Percentiles rank a stretch among this genome's conserved stretches.
phyloP scores from a whole-genome alignment of 257 asterid genomes.

The Petunia axillaris region DNA sequence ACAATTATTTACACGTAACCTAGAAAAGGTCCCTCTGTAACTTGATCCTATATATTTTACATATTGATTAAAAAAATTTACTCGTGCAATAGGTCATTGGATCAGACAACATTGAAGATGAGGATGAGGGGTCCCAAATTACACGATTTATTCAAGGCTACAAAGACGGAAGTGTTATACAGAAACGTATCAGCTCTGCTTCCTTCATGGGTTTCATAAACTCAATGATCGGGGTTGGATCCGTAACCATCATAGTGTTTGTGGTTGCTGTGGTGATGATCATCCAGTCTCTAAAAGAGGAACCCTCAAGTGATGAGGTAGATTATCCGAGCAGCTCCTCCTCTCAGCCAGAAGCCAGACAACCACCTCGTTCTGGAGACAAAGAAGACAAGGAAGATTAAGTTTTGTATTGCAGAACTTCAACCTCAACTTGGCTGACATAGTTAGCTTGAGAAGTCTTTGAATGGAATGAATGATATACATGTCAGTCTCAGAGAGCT shows the following conservation, averaged over 20 bases:
- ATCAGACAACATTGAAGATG: conserved; percentile 64
- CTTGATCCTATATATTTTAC: background rate
- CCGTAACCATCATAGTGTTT: conserved; percentile 44
- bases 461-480: background rate
- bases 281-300: conserved; percentile 55
- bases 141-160: conserved; percentile 73
- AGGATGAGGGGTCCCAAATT: conserved; percentile 59
- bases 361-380: conserved; percentile 37
- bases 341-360: conserved; percentile 44
- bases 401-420: background rate
- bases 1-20: background rate
- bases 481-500: background rate
- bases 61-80: background rate
- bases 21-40: background rate
- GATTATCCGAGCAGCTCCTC: conserved; percentile 42
- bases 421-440: background rate
- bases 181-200: conserved; percentile 58
- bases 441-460: background rate
- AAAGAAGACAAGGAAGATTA: conserved; percentile 60
- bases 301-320: conserved; percentile 49
- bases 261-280: conserved; percentile 50
- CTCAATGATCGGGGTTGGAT: conserved; percentile 57
- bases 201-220: conserved; percentile 54
- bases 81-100: conserved; percentile 59
- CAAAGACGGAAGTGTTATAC: conserved; percentile 66